Conservation (phyloP, 352 stramenopile genomes). For the Phytophthora podocarpi region DNA sequence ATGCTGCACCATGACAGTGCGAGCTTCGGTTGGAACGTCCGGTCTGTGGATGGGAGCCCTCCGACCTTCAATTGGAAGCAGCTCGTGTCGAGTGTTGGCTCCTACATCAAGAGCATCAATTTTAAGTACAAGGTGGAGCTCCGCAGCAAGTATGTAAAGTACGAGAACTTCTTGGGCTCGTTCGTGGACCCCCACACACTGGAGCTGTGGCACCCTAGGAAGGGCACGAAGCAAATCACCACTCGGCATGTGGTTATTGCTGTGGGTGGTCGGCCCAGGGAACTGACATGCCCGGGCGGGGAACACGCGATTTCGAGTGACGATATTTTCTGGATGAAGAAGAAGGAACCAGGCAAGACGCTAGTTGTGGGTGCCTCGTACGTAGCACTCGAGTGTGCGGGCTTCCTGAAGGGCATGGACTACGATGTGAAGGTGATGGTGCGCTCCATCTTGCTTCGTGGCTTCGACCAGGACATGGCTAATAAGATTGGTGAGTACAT, state of each 20-base stretch:
- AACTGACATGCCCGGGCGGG: conserved; percentile 88
- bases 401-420: conserved; percentile 95
- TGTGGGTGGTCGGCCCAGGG: conserved; percentile 92
- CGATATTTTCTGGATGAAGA: conserved; percentile 85
- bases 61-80: conserved; percentile 90
- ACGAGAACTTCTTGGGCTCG: conserved; percentile 93
- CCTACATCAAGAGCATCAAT: conserved; percentile 98
- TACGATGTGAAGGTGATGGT: conserved; percentile 98
- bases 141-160: conserved; percentile 94
- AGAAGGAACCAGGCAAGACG: conserved; percentile 93
- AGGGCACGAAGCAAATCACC: conserved; percentile 91
- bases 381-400: conserved; percentile 97
- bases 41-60: background rate
- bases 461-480: conserved; percentile 98
- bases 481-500: conserved; percentile 94
- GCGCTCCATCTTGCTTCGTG: conserved; percentile 95
- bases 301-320: conserved; percentile 95
- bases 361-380: conserved; percentile 98
- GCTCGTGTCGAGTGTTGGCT: conserved; percentile 93
- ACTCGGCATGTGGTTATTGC: conserved; percentile 94
- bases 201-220: conserved; percentile 88
- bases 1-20: conserved; percentile 83
- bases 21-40: conserved; percentile 88
- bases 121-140: conserved; percentile 99
- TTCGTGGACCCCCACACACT: conserved; percentile 95